Evolutionary conservation across 108 stramenopile genomes (phyloP), one percentile per base, ranked within the genome.

Genomic region (Skeletonema marinoi): DNA sequence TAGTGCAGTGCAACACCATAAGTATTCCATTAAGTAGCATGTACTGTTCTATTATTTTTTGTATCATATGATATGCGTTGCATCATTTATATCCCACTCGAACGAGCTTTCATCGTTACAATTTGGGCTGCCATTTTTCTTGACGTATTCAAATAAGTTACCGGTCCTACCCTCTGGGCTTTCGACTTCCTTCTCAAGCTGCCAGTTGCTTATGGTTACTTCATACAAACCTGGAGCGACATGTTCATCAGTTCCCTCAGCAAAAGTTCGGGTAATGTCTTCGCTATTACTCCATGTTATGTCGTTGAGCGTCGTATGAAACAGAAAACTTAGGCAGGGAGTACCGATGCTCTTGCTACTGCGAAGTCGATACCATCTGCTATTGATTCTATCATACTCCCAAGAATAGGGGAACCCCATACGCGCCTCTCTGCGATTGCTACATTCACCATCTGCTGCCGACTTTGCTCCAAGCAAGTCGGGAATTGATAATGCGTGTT

Each of bases 331-430:
- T 3, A 25, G 1, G 19, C 71, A 71, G 2, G 71, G 36, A 35
- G 71, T 80, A 6, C 78, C 78, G 19, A 80, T 80, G 17, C 65
- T 46, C 39, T 80, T 80, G 8, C 66, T 60, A 36, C 56, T 73
- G 19, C 33, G 0, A 7, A 39, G 66, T 44, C 48, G 68, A 25
- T 73, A 73, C 78, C 78, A 80, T 54, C 60, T 39, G 35, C 61
- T 58, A 19, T 59, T 68, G 7, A 16, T 30, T 44, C 71, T 33
- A 59, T 80, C 58, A 42, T 80, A 80, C 38, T 80, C 78, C 72
- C 72, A 80, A 56, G 44, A 59, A 42, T 68, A 80, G 4, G 54
- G 67, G 32, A 80, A 80, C 1, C 78, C 78, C 5, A 80, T 60
- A 6, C 71, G 29, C 30, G 29, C 8, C 62, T 72, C 68, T 11